These are phyloP conservation scores for Oryza punctata DNA, from an alignment of 176 grass and related monocot genomes.

Conservation along the genomic window DNA sequence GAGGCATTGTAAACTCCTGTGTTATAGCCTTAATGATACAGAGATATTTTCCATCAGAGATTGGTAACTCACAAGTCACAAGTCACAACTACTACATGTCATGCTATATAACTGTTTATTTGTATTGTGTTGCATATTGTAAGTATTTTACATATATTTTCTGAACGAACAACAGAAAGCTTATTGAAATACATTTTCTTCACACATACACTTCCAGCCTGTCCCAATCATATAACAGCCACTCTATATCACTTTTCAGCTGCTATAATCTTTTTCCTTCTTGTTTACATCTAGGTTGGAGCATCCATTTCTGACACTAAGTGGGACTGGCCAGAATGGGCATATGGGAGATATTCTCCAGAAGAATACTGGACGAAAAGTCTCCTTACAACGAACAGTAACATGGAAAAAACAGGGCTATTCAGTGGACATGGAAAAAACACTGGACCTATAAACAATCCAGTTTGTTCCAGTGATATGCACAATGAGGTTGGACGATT, in stretches of 20 bases:
- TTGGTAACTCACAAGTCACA: not conserved
- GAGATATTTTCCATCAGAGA: not conserved
- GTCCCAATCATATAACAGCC: constrained; percentile 4
- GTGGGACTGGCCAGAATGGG: constrained; percentile 75
- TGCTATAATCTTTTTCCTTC: not conserved
- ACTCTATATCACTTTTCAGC: not conserved
- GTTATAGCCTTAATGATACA: not conserved
- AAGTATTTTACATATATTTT: not conserved
- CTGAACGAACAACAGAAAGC: not conserved
- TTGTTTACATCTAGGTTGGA: constrained; percentile 46
- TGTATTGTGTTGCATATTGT: not conserved
- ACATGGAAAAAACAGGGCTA: constrained; percentile 31
- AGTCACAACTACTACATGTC: not conserved
- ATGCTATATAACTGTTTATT: not conserved
- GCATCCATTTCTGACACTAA: constrained; percentile 45
- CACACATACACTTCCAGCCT: constrained; percentile 7
- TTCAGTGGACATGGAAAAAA: constrained; percentile 48
- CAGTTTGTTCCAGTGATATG: constrained; percentile 36
- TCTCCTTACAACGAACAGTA: constrained; percentile 29
- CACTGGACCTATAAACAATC: constrained; percentile 34
- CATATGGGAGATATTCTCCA: constrained; percentile 20
- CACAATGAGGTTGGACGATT: constrained; percentile 34
- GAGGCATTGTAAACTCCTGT: not conserved
- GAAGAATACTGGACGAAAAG: constrained; percentile 37
- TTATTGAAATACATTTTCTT: constrained; percentile 15